Percentiles rank a stretch among this genome's conserved stretches.
phyloP scores from a whole-genome alignment of 495 filamentous ascomycete species.

The Trypethelium eluteriae region DNA sequence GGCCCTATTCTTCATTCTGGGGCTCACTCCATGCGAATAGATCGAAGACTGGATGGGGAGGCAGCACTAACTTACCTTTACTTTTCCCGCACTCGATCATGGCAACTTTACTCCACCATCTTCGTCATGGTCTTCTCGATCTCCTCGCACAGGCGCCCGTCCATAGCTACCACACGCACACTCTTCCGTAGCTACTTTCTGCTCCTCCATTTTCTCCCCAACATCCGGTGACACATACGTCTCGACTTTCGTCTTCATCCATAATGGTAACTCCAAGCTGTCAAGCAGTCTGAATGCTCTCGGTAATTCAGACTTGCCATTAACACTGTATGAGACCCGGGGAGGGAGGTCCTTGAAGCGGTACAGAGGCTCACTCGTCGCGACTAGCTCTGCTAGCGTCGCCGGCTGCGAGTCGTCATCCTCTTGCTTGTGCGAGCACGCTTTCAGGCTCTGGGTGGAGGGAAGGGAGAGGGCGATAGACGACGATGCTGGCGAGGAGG shows the following conservation, averaged over 20 bases:
- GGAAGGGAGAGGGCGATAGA: background rate
- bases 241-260: no score
- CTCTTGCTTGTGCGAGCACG: background rate
- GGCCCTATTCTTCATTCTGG: background rate
- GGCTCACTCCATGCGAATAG: background rate
- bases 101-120: background rate
- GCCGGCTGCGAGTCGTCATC: background rate
- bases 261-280: no score
- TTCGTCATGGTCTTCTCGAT: background rate
- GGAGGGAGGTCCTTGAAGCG: background rate
- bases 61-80: background rate
- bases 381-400: background rate
- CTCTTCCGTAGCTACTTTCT: no score
- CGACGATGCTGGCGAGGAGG: background rate
- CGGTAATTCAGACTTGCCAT: no score
- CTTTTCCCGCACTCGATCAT: background rate
- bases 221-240: no score
- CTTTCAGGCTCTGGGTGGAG: background rate
- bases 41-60: background rate
- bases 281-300: no score
- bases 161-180: no score
- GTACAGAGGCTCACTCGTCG: background rate
- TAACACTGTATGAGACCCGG: no score
- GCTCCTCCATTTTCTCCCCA: no score
- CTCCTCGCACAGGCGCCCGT: background rate